Percentiles rank a stretch among this genome's conserved stretches.
These are phyloP conservation scores for Tinospora cordifolia DNA, from an alignment of 164 flowering plant species.

Conservation along the genomic window DNA sequence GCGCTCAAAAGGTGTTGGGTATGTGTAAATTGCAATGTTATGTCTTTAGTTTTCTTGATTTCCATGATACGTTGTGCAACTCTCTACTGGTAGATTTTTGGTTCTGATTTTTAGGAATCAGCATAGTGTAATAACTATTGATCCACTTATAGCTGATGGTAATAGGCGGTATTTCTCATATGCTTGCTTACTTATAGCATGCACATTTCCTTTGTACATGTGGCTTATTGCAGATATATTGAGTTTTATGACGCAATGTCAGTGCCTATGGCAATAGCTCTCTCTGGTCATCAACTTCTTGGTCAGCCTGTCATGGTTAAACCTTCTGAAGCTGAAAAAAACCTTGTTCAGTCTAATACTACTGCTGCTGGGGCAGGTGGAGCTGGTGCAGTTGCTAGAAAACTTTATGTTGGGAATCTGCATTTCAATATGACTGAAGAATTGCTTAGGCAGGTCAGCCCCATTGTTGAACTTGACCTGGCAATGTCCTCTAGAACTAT, in stretches of 20 bases:
- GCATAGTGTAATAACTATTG: not conserved
- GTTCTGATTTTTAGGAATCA: not conserved
- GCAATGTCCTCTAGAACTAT: not conserved
- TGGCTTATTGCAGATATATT: conserved; percentile 39
- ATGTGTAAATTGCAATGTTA: conserved; percentile 13
- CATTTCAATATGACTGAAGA: conserved; percentile 91
- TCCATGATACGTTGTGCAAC: not conserved
- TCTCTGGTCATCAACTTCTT: conserved; percentile 80
- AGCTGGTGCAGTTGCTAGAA: conserved; percentile 66
- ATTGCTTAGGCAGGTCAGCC: conserved; percentile 68
- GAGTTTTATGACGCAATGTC: conserved; percentile 92
- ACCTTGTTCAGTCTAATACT: conserved; percentile 79
- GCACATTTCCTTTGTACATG: not conserved
- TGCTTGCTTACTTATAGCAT: not conserved
- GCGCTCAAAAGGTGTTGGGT: conserved; percentile 99
- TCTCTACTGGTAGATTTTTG: not conserved
- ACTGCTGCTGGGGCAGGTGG: conserved; percentile 43
- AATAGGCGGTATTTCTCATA: not conserved
- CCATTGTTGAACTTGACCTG: not conserved
- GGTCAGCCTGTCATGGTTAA: conserved; percentile 95
- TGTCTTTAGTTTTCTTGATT: not conserved
- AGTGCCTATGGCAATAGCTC: conserved; percentile 94
- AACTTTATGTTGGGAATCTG: conserved; percentile 82
- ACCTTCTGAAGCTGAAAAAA: conserved; percentile 90
- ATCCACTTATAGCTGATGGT: not conserved